These are phyloP conservation scores for Suhomyces xylopsoci DNA, from an alignment of 805 yeast species.

Conservation along the genomic window DNA sequence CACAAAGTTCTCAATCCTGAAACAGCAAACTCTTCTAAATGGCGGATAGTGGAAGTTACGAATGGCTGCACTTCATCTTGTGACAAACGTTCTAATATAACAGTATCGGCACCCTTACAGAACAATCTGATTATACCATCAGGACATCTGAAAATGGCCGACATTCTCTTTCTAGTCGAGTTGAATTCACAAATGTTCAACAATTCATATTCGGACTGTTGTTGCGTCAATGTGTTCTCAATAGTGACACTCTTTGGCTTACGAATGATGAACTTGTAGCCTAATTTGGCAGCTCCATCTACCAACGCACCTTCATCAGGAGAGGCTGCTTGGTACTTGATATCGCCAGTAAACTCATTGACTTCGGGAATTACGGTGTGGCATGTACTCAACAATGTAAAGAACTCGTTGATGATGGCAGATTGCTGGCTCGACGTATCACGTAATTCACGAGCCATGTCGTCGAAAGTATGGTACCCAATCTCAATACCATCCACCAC, in stretches of 20 bases:
- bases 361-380: constrained; percentile 97
- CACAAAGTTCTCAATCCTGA: constrained; percentile 95
- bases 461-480: constrained; percentile 72
- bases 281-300: constrained; percentile 89
- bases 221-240: constrained; percentile 47
- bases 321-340: constrained; percentile 97
- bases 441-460: constrained; percentile 47
- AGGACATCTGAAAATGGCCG: constrained; percentile 89
- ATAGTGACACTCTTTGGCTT: constrained; percentile 79
- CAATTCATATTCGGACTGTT: constrained; percentile 63
- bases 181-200: constrained; percentile 94
- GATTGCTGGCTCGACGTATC: constrained; percentile 45
- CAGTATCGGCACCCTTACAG: constrained; percentile 98
- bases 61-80: constrained; percentile 64
- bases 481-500: constrained; percentile 73
- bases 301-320: constrained; percentile 99
- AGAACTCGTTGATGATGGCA: constrained; percentile 64
- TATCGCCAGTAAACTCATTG: constrained; percentile 50
- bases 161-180: constrained; percentile 97
- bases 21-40: constrained; percentile 93
- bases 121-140: constrained; percentile 86
- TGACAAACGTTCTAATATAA: constrained; percentile 79
- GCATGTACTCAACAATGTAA: constrained; percentile 83
- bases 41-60: constrained; percentile 77
- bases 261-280: constrained; percentile 80